Conservation (phyloP, 768 basidiomycete genomes). For the Xanthoconium stramineum region DNA sequence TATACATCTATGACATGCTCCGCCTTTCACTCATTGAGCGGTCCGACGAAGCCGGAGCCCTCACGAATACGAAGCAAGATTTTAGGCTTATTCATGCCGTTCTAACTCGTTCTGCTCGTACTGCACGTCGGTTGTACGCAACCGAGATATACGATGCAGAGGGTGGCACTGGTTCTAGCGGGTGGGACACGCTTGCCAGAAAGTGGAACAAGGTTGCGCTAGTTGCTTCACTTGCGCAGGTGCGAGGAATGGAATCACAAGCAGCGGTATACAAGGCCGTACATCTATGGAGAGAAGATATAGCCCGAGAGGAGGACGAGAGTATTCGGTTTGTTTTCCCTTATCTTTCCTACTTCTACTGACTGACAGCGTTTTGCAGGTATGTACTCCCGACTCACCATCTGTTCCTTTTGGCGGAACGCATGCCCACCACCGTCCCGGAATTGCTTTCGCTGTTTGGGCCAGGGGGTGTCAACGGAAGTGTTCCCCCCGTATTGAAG, state of each 20-base stretch:
- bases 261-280: constrained; percentile 66
- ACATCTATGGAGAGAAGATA: constrained; percentile 79
- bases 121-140: constrained; percentile 68
- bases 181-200: constrained; percentile 74
- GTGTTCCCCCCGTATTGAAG: constrained; percentile 62
- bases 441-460: constrained; percentile 55
- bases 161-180: constrained; percentile 60
- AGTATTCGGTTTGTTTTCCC: constrained; percentile 59
- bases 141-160: constrained; percentile 67
- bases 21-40: constrained; percentile 83
- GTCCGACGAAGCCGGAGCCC: constrained; percentile 20
- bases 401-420: constrained; percentile 71
- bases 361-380: constrained; percentile 32
- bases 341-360: not conserved
- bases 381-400: constrained; percentile 75
- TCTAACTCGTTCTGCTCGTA: constrained; percentile 71
- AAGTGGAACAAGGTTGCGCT: constrained; percentile 78
- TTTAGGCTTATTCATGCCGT: constrained; percentile 57
- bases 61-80: constrained; percentile 1
- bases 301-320: constrained; percentile 84
- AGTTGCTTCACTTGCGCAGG: constrained; percentile 10
- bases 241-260: constrained; percentile 42
- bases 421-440: constrained; percentile 62
- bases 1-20: constrained; percentile 89
- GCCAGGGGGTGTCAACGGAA: constrained; percentile 18